Evolutionary conservation across 768 basidiomycete genomes (phyloP).

Genomic region (Russula virescens): DNA sequence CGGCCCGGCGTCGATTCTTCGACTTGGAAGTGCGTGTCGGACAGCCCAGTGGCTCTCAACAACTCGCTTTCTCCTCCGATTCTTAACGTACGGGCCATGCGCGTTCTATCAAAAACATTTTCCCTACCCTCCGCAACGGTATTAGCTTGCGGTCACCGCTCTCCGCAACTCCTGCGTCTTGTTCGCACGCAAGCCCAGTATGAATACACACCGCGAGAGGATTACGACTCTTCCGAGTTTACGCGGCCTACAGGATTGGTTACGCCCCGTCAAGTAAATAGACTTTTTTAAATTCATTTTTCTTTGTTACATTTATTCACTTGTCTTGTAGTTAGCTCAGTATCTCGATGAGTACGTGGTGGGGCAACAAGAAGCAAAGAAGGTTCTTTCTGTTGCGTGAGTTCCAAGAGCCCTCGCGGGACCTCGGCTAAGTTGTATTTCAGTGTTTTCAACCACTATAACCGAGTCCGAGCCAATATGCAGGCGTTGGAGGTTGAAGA

Average conservation of each 20-base stretch:
- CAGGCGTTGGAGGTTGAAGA: conserved; percentile 41
- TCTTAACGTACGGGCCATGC: conserved; percentile 6
- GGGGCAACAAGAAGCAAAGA: conserved; percentile 90
- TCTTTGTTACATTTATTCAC: neutral
- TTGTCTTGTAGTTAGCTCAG: conserved; percentile 55
- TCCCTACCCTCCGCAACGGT: neutral
- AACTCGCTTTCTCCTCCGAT: neutral
- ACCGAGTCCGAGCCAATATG: conserved; percentile 72
- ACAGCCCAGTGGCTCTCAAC: neutral
- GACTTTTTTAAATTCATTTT: neutral
- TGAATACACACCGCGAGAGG: conserved; percentile 20
- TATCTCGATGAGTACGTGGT: conserved; percentile 88
- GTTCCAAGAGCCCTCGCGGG: conserved; percentile 32
- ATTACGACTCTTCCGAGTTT: conserved; percentile 8
- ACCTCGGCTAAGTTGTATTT: neutral
- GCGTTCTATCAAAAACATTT: neutral
- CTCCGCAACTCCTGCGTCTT: conserved; percentile 5
- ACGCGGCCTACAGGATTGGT: conserved; percentile 17
- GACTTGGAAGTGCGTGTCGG: neutral
- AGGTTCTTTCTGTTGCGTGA: conserved; percentile 89
- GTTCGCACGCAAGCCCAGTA: conserved; percentile 24
- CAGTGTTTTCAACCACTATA: conserved; percentile 95
- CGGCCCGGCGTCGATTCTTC: neutral
- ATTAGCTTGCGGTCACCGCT: neutral
- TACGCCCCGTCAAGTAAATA: conserved; percentile 50